A percentile compares a stretch with the other conserved stretches of the same genome.
phyloP scores from a whole-genome alignment of 805 yeast species.

The Metschnikowia drakensbergensis region DNA sequence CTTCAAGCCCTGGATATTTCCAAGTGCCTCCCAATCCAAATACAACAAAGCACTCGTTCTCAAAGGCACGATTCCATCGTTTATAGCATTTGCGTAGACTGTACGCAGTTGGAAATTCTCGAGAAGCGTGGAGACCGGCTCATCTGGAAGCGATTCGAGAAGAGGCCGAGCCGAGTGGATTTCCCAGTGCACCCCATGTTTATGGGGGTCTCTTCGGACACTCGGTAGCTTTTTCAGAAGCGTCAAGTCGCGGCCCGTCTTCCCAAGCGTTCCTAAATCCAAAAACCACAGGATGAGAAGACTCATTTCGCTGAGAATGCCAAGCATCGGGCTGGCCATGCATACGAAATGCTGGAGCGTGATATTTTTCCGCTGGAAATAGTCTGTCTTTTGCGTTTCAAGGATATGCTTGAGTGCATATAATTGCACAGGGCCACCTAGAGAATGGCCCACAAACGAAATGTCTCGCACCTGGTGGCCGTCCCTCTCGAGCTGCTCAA shows the following conservation, averaged over 20 bases:
- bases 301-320: constrained; percentile 40
- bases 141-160: constrained; percentile 39
- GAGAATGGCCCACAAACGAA: constrained; percentile 43
- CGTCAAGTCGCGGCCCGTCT: constrained; percentile 44
- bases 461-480: constrained; percentile 24
- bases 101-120: constrained; percentile 31
- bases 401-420: constrained; percentile 38
- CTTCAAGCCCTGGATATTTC: constrained; percentile 32
- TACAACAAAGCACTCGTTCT: constrained; percentile 41
- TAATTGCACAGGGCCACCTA: constrained; percentile 43
- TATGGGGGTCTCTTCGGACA: constrained; percentile 6
- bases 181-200: constrained; percentile 3
- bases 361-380: constrained; percentile 26
- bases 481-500: constrained; percentile 20
- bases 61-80: constrained; percentile 45
- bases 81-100: constrained; percentile 42
- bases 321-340: constrained; percentile 42
- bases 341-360: constrained; percentile 33
- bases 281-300: constrained; percentile 38
- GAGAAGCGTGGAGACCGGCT: constrained; percentile 33
- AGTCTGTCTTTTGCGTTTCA: constrained; percentile 28
- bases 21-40: constrained; percentile 41
- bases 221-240: constrained; percentile 32
- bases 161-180: constrained; percentile 23
- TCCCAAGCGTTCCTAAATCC: constrained; percentile 43